Evolutionary conservation across 169 alveolate species (phyloP), one percentile per base, ranked within the genome.

Genomic region (Plasmodium adleri): DNA sequence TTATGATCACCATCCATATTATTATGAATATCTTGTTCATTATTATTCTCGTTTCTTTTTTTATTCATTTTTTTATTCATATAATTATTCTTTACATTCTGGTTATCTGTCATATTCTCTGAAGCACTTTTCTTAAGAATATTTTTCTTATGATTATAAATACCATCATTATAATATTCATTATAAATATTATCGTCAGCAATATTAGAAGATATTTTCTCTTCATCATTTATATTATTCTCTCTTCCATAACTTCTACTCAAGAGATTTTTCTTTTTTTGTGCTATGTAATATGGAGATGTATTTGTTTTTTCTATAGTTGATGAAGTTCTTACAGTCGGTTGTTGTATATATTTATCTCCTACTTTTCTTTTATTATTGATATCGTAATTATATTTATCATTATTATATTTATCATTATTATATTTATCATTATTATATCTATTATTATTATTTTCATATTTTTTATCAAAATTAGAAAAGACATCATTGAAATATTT

Each of bases 401-500:
- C 47, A 39, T 39, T 39, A 39, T 39, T 39, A 39, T 39, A 39
- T 39, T 39, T 1, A 52, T 39, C 22, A 20, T 20, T 20, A 20
- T 20, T 20, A 20, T 20, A 20, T 20, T 20, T 20, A 20, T 20
- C 22, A 20, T 20, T 20, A 20, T 20, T 20, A 20, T 20, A 20
- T 20, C 22, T 20, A 20, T 20, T 20, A 39, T 17, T 78, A 22
- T 56, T 58, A 43, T 83, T 83, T 68, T 83, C 91, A 68, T 56
- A 52, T 60, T 83, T 83, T 24, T 43, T 43, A 13, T 83, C 91
- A 62, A 54, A 83, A 22, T 83, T 83, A n/a, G 85, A 83, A 83
- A 83, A 83, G 0, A 83, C 71, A 66, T 83, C 83, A 22, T 83
- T 67, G 32, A 83, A 83, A 83, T 83, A 83, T 67, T 83, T 83